Conservation (phyloP, 169 alveolate genomes). For the Amoebophrya sp. region DNA sequence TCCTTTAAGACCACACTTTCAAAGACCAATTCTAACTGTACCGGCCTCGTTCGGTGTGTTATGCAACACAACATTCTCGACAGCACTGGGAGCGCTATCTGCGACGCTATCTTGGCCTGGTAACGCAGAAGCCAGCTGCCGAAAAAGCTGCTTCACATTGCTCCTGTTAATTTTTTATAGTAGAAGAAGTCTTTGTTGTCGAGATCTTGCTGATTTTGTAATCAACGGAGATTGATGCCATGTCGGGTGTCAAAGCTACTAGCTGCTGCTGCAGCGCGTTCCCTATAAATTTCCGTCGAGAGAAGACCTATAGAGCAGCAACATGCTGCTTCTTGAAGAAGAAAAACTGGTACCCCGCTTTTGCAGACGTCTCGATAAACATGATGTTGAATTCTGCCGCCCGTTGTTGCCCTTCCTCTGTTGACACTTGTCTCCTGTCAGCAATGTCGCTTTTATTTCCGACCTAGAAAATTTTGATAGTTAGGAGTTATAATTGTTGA, state of each 20-base stretch:
- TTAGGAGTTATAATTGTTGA: background rate
- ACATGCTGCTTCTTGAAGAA: too few relatives aligned
- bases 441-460: background rate
- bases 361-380: constrained; percentile 89
- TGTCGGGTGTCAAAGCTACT: too few relatives aligned
- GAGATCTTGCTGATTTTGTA: too few relatives aligned
- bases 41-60: background rate
- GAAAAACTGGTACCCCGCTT: constrained; percentile 66
- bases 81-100: background rate
- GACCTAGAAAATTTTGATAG: background rate
- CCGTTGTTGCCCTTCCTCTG: constrained; percentile 78
- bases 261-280: too few relatives aligned
- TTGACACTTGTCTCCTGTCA: constrained; percentile 59
- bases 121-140: constrained; percentile 55
- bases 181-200: too few relatives aligned
- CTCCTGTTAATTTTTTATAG: constrained; percentile 39
- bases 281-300: too few relatives aligned
- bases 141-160: constrained; percentile 75
- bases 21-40: background rate
- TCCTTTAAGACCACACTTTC: background rate
- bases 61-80: background rate
- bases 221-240: too few relatives aligned
- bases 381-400: constrained; percentile 73
- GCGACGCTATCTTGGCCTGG: constrained; percentile 1
- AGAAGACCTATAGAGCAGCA: too few relatives aligned